phyloP scores from a whole-genome alignment of 768 basidiomycete species.

The Termitomyces sp. region DNA sequence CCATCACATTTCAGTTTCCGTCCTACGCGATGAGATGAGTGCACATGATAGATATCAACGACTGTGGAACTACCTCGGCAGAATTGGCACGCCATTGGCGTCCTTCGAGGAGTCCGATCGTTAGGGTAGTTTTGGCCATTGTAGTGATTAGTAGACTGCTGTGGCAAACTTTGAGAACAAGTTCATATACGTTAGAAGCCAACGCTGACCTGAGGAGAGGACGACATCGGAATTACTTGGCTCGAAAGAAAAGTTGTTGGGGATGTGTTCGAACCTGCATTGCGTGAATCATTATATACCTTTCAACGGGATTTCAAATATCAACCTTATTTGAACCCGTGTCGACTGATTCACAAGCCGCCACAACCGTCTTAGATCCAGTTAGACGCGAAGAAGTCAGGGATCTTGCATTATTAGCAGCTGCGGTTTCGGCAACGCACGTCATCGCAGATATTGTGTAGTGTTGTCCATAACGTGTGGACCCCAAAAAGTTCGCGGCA shows the following conservation, averaged over 20 bases:
- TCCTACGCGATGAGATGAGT: slow-evolving; percentile 29
- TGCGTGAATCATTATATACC: slow-evolving; percentile 3
- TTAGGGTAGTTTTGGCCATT: slow-evolving; percentile 2
- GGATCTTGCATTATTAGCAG: slow-evolving; percentile 9
- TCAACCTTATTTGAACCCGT: background rate
- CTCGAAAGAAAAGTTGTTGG: background rate
- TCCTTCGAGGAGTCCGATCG: slow-evolving; percentile 34
- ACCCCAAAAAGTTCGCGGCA: slow-evolving; percentile 11
- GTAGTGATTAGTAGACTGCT: slow-evolving; percentile 1
- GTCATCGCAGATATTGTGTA: slow-evolving; percentile 1
- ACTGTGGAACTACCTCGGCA: slow-evolving; percentile 48
- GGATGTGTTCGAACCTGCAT: background rate
- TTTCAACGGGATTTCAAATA: slow-evolving; percentile 7
- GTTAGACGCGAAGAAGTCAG: slow-evolving; percentile 4
- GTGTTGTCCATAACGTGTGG: slow-evolving; percentile 5
- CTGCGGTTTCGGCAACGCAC: background rate
- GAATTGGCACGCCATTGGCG: slow-evolving; percentile 71
- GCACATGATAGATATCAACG: background rate
- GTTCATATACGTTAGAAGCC: background rate
- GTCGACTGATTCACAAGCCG: slow-evolving; percentile 5
- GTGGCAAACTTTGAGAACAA: background rate
- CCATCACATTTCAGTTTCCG: slow-evolving; percentile 76
- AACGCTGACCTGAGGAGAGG: slow-evolving; percentile 9
- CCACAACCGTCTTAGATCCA: slow-evolving; percentile 11
- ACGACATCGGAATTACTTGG: slow-evolving; percentile 10